phyloP scores from a whole-genome alignment of 1,284 basidiomycete species.

The Rhodotorula sp. region DNA sequence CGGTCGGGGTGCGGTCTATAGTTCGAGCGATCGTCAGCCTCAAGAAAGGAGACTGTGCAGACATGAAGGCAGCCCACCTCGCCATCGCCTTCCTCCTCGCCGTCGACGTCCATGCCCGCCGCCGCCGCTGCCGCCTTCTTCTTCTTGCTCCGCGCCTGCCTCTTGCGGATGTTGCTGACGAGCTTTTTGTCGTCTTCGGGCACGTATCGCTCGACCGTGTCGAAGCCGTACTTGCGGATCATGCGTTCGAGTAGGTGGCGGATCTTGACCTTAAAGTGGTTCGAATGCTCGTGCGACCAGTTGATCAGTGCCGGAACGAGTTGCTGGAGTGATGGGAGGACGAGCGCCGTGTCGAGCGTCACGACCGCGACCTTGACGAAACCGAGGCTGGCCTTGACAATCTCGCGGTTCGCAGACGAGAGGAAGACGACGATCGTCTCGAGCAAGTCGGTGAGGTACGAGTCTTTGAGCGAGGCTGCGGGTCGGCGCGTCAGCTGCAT shows the following conservation, averaged over 20 bases:
- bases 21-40: constrained; percentile 15
- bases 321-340: constrained; percentile 70
- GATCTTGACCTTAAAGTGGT: constrained; percentile 97
- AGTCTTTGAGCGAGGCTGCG: constrained; percentile 66
- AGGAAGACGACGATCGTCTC: constrained; percentile 87
- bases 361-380: constrained; percentile 93
- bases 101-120: constrained; percentile 52
- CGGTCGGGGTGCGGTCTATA: constrained; percentile 55
- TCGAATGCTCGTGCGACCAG: constrained; percentile 97
- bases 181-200: constrained; percentile 75
- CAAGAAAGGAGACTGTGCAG: background rate
- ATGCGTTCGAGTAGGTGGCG: constrained; percentile 96
- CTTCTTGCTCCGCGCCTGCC: constrained; percentile 85
- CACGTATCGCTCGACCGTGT: constrained; percentile 62
- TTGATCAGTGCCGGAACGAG: constrained; percentile 81
- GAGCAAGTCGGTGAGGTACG: constrained; percentile 83
- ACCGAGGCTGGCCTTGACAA: constrained; percentile 92
- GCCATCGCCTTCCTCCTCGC: constrained; percentile 58
- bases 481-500: constrained; percentile 5
- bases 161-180: constrained; percentile 83
- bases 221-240: constrained; percentile 85
- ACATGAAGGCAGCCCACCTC: constrained; percentile 51
- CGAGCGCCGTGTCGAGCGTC: constrained; percentile 67
- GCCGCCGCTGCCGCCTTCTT: constrained; percentile 57
- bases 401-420: constrained; percentile 90